These are phyloP conservation scores for Starmerella etchellsii DNA, from an alignment of 805 yeast species.

Conservation along the genomic window DNA sequence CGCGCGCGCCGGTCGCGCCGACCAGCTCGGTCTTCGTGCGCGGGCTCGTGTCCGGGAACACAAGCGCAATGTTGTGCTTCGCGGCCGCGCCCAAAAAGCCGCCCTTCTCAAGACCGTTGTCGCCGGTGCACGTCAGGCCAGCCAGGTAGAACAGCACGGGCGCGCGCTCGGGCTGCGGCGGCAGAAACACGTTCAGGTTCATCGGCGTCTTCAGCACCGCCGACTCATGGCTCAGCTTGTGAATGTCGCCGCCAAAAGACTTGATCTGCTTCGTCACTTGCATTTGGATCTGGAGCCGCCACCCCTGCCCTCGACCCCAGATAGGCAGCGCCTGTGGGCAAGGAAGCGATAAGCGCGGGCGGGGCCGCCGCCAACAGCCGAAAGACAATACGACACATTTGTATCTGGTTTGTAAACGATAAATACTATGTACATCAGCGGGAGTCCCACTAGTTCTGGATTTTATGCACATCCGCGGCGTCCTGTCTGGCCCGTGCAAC, in stretches of 20 bases:
- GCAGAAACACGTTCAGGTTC: conserved; percentile 77
- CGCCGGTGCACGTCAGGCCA: conserved; percentile 87
- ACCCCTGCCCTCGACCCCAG: too few relatives aligned
- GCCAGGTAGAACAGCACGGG: conserved; percentile 75
- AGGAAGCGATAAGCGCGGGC: too few relatives aligned
- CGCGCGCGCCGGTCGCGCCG: conserved; percentile 59
- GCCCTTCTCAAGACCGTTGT: conserved; percentile 89
- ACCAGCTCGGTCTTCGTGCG: conserved; percentile 29
- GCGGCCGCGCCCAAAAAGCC: conserved; percentile 58
- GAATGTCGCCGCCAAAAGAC: conserved; percentile 56
- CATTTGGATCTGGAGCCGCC: too few relatives aligned
- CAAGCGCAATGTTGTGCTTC: conserved; percentile 71
- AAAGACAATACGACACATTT: too few relatives aligned
- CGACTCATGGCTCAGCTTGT: conserved; percentile 68
- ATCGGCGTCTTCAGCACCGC: conserved; percentile 50
- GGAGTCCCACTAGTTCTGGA: too few relatives aligned
- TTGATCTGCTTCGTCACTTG: conserved; percentile 13
- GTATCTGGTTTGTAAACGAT: too few relatives aligned
- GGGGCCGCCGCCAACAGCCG: too few relatives aligned
- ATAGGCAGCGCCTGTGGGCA: too few relatives aligned
- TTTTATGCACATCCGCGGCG: too few relatives aligned
- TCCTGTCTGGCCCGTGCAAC: too few relatives aligned
- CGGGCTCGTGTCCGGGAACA: conserved; percentile 95
- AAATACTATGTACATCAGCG: neutral
- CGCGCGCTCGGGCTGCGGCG: conserved; percentile 36